A percentile compares a stretch with the other conserved stretches of the same genome.
Conservation (phyloP, 768 basidiomycete genomes). For the Stropharia rugosoannulata region DNA sequence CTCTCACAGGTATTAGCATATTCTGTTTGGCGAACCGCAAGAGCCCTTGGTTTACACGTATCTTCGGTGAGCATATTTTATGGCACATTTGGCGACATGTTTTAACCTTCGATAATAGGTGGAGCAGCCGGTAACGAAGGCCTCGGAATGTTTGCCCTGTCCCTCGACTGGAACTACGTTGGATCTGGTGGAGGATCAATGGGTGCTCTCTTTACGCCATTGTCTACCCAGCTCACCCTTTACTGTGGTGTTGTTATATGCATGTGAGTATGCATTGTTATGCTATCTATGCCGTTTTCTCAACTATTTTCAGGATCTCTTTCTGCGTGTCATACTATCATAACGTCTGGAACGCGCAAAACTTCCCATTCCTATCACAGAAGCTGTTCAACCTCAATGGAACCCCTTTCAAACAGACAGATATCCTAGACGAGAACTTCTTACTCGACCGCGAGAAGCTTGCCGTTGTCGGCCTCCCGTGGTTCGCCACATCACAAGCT, state of each 20-base stretch:
- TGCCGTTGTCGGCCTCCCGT: slow-evolving; percentile 42
- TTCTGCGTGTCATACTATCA: slow-evolving; percentile 43
- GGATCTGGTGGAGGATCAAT: slow-evolving; percentile 44
- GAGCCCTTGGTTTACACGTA: slow-evolving; percentile 46
- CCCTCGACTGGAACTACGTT: slow-evolving; percentile 62
- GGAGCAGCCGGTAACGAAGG: slow-evolving; percentile 65
- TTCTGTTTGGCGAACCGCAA: slow-evolving; percentile 54
- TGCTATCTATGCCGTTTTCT: background rate
- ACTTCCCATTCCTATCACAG: slow-evolving; percentile 60
- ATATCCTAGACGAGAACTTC: slow-evolving; percentile 52
- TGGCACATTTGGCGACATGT: background rate
- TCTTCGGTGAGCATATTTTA: slow-evolving; percentile 41
- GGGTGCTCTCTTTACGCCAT: slow-evolving; percentile 48
- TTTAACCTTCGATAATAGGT: slow-evolving; percentile 20
- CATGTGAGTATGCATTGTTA: slow-evolving; percentile 37
- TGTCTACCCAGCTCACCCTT: slow-evolving; percentile 51
- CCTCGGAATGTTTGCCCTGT: slow-evolving; percentile 56
- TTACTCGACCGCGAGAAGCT: slow-evolving; percentile 48
- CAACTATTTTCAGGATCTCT: slow-evolving; percentile 26
- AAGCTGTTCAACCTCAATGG: slow-evolving; percentile 52
- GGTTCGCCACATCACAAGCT: slow-evolving; percentile 46
- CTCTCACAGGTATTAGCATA: slow-evolving; percentile 59
- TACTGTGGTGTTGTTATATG: slow-evolving; percentile 50
- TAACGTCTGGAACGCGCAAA: slow-evolving; percentile 57
- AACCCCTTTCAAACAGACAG: slow-evolving; percentile 47